Evolutionary conservation across 768 basidiomycete genomes (phyloP), one percentile per base, ranked within the genome.

Genomic region (Auricularia sp.): DNA sequence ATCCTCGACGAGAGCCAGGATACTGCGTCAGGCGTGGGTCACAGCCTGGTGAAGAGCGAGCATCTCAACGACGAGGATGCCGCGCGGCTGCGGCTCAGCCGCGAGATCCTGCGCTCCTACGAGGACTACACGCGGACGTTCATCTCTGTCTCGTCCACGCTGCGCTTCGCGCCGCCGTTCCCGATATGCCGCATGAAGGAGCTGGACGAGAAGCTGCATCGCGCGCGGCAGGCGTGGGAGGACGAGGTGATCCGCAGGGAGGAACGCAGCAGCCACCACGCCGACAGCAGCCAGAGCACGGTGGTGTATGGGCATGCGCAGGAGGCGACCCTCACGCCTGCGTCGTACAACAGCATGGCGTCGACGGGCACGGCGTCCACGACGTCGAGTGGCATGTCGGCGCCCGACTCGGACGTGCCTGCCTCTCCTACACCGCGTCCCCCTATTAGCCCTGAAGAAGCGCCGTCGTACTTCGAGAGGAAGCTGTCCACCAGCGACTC

Each of bases 91-190:
- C 80, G 82, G 58, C 81, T 93, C 7, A 87, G 93, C 5, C 80
- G 83, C 63, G 84, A 91, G 21, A 93, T 97, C 36, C 85, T 91
- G 61, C 80, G 88, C 63, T 86, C 90, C 0, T 79, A 95, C n/a
- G 84, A 89, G 47, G 89, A 91, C 1, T 99, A 97, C 72, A 78
- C 80, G 68, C 85, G 79, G 66, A 94, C 91, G 1, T 93, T 93
- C 71, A 90, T 98, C 36, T 98, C 97, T 1, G 91, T 93, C 53
- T 98, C 95, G 2, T 90, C 95, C 0, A 93, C 94, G 0, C 78
- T 98, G 59, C 85, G 92, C 3, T 97, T 97, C 72, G 91, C 88
- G 14, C 93, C 96, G 29, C 97, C 97, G 3, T 88, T 91, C 71
- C 89, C 94, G 6, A 83, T 99, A 47, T 79, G 83, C 2, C 83